phyloP scores from a whole-genome alignment of 805 yeast species.

The Kluyveromyces aestuarii region DNA sequence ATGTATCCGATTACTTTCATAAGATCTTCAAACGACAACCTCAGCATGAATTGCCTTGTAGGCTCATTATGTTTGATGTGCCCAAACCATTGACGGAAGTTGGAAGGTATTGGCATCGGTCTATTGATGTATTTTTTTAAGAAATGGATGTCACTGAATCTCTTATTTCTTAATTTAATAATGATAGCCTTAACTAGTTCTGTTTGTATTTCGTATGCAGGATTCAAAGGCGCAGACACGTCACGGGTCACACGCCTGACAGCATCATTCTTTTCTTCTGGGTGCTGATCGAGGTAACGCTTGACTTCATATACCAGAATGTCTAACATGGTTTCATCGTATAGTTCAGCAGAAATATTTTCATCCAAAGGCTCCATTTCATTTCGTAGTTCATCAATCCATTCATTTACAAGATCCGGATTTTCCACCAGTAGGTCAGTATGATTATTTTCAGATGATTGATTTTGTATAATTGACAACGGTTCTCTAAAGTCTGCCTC shows the following conservation, averaged over 20 bases:
- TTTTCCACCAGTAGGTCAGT: conserved; percentile 1
- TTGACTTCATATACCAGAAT: conserved; percentile 14
- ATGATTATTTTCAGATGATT: conserved; percentile 1
- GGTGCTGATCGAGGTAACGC: conserved; percentile 8
- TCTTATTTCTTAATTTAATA: conserved; percentile 5
- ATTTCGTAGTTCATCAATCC: conserved; percentile 5
- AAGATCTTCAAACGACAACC: conserved; percentile 9
- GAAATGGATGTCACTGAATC: conserved; percentile 12
- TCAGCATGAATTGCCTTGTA: conserved; percentile 7
- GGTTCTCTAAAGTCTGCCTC: background rate
- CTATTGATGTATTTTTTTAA: conserved; percentile 10
- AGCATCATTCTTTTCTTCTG: conserved; percentile 7
- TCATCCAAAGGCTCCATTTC: conserved; percentile 4
- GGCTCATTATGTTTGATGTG: conserved; percentile 23
- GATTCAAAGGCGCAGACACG: conserved; percentile 5
- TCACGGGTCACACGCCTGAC: conserved; percentile 13
- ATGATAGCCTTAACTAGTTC: conserved; percentile 15
- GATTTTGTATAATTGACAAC: background rate
- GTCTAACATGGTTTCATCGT: conserved; percentile 13
- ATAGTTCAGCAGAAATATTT: background rate
- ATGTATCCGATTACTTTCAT: conserved; percentile 18
- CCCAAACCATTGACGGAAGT: conserved; percentile 23
- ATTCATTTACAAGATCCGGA: background rate
- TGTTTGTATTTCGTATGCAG: conserved; percentile 9
- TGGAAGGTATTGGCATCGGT: conserved; percentile 11